phyloP scores from a whole-genome alignment of 2,329 filamentous ascomycete genomes.

The Incumbomyces lentus region DNA sequence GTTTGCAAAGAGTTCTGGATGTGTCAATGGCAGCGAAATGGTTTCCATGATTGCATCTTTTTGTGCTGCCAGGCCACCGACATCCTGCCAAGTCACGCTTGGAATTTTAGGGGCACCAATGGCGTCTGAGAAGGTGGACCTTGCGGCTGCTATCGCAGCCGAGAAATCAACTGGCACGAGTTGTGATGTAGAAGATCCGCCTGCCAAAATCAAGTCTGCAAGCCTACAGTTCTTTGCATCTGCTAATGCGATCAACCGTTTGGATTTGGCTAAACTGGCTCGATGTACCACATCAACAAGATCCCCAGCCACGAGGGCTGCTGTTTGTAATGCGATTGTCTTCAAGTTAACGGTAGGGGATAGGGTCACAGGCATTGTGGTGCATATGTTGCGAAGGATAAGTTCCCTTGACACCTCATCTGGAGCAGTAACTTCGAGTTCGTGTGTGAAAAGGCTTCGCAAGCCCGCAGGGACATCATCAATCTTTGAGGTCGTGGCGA shows the following conservation, averaged over 20 bases:
- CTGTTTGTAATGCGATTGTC: conserved; percentile 85
- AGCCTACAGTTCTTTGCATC: conserved; percentile 18
- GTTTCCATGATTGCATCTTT: conserved; percentile 97
- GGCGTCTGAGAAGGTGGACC: conserved; percentile 95
- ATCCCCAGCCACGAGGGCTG: conserved; percentile 87
- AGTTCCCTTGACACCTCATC: conserved; percentile 87
- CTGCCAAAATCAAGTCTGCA: conserved; percentile 72
- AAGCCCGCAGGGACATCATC: conserved; percentile 89
- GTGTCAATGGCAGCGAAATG: conserved; percentile 82
- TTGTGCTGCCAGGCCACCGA: conserved; percentile 83
- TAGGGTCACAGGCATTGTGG: conserved; percentile 64
- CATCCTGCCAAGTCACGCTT: conserved; percentile 92
- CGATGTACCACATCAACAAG: conserved; percentile 89
- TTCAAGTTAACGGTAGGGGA: conserved; percentile 75
- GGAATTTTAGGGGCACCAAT: conserved; percentile 97
- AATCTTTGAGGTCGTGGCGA: conserved; percentile 90
- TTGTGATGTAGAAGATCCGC: conserved; percentile 66
- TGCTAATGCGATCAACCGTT: conserved; percentile 66
- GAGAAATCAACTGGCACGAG: conserved; percentile 80
- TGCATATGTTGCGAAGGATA: conserved; percentile 68
- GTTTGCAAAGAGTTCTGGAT: conserved; percentile 88
- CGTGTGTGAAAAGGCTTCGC: conserved; percentile 84
- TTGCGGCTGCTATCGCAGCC: conserved; percentile 82
- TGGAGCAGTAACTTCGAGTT: conserved; percentile 84
- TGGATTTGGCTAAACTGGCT: conserved; percentile 64